Evolutionary conservation across 306 rosid species (phyloP).

Genomic region (Trifolium pratense): DNA sequence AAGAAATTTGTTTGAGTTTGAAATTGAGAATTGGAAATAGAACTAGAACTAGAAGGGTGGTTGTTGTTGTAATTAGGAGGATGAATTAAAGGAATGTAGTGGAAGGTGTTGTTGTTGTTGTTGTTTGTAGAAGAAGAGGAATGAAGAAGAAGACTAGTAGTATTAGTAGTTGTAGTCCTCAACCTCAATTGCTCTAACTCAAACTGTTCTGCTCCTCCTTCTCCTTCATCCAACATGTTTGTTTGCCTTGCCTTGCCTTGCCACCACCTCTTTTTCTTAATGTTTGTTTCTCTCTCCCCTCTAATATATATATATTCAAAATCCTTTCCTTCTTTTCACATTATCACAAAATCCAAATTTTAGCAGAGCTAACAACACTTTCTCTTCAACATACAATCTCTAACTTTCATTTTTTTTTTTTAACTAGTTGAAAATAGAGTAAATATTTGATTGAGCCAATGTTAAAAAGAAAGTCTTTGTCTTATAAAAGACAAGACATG

Average conservation of each 20-base stretch:
- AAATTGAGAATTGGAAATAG: conserved; percentile 3
- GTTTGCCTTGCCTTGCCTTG: neutral
- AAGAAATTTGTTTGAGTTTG: conserved; percentile 40
- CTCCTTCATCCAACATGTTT: conserved; percentile 8
- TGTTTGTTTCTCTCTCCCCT: too few species aligned
- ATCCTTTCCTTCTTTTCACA: too few species aligned
- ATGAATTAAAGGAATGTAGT: neutral
- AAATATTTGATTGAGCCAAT: too few species aligned
- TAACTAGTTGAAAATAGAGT: too few species aligned
- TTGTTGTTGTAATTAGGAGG: too few species aligned
- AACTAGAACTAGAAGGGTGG: neutral
- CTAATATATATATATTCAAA: too few species aligned
- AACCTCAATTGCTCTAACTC: neutral
- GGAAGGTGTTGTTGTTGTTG: neutral
- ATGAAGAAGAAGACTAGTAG: neutral
- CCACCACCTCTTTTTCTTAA: neutral
- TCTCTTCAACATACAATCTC: too few species aligned
- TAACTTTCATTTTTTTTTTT: too few species aligned
- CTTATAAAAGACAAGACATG: too few species aligned
- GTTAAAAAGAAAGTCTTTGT: too few species aligned
- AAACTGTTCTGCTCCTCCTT: neutral
- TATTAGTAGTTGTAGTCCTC: neutral
- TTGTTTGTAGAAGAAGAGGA: neutral
- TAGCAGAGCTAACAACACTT: too few species aligned
- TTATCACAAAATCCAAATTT: too few species aligned